Conservation (phyloP, 306 rosid genomes). For the Rubus parviflorus region DNA sequence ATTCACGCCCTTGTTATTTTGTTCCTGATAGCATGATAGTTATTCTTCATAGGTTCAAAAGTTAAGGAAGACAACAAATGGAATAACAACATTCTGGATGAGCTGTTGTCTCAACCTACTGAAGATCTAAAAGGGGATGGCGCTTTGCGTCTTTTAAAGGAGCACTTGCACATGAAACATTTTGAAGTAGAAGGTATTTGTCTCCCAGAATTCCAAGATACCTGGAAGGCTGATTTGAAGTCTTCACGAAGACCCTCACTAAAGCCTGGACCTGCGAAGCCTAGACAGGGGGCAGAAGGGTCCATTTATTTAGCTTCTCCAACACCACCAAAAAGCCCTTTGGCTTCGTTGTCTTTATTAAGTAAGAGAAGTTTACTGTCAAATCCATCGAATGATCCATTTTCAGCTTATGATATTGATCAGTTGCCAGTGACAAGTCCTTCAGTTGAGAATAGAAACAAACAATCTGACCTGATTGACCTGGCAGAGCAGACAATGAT, state of each 20-base stretch:
- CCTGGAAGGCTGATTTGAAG: slow-evolving; percentile 40
- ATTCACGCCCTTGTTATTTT: neutral
- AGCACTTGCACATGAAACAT: slow-evolving; percentile 67
- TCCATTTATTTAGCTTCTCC: slow-evolving; percentile 51
- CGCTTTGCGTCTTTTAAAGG: slow-evolving; percentile 54
- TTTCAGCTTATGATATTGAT: slow-evolving; percentile 56
- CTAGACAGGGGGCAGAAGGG: slow-evolving; percentile 30
- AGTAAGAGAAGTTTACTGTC: slow-evolving; percentile 48
- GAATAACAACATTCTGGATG: slow-evolving; percentile 43
- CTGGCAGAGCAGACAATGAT: slow-evolving; percentile 21
- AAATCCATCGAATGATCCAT: slow-evolving; percentile 53
- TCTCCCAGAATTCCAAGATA: slow-evolving; percentile 59
- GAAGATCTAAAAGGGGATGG: slow-evolving; percentile 67
- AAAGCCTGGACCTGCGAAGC: slow-evolving; percentile 44
- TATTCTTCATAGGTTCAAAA: slow-evolving; percentile 45
- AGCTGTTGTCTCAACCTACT: slow-evolving; percentile 45
- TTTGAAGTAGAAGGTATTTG: slow-evolving; percentile 49
- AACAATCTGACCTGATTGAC: slow-evolving; percentile 35
- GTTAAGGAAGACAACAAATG: slow-evolving; percentile 35
- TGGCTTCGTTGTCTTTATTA: slow-evolving; percentile 45
- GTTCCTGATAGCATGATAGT: slow-evolving; percentile 14
- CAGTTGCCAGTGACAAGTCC: slow-evolving; percentile 29
- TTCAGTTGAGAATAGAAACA: slow-evolving; percentile 12
- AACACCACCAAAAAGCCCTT: slow-evolving; percentile 71
- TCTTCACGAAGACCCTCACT: slow-evolving; percentile 40